Evolutionary conservation across 495 filamentous ascomycete genomes (phyloP).

Genomic region (Penicillium mononematosum): DNA sequence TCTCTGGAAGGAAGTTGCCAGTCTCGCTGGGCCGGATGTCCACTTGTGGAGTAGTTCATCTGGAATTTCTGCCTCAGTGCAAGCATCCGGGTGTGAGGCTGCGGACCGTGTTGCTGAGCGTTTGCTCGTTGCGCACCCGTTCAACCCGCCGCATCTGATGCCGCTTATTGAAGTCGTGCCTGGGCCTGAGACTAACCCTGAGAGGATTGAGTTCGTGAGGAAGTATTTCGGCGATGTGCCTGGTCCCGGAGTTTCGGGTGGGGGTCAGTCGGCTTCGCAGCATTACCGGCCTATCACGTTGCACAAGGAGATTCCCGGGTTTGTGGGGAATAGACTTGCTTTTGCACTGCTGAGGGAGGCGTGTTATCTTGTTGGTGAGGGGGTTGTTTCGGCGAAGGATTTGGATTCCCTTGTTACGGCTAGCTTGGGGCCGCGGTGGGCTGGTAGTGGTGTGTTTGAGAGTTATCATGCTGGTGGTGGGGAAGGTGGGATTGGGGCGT

Average conservation of each 20-base stretch:
- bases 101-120: conserved; percentile 42
- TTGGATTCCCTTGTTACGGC: conserved; percentile 47
- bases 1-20: conserved; percentile 51
- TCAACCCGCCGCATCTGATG: conserved; percentile 64
- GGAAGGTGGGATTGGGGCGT: conserved; percentile 51
- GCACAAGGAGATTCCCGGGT: conserved; percentile 54
- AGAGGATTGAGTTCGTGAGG: conserved; percentile 43
- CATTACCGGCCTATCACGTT: conserved; percentile 49
- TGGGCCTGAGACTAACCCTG: conserved; percentile 35
- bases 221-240: conserved; percentile 48
- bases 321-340: conserved; percentile 51
- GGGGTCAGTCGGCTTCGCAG: not conserved
- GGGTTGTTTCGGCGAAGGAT: conserved; percentile 45
- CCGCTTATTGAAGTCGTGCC: conserved; percentile 62
- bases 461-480: conserved; percentile 62
- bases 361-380: conserved; percentile 47
- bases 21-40: conserved; percentile 31
- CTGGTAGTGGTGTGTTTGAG: conserved; percentile 57
- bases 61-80: conserved; percentile 53
- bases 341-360: conserved; percentile 49
- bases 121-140: conserved; percentile 59
- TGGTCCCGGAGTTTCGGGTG: conserved; percentile 24
- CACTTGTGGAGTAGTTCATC: conserved; percentile 59
- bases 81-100: conserved; percentile 26
- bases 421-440: conserved; percentile 57